Evolutionary conservation across 192 early-diverging fungal genomes (phyloP), one percentile per base, ranked within the genome.

Genomic region (Coemansia sp.): DNA sequence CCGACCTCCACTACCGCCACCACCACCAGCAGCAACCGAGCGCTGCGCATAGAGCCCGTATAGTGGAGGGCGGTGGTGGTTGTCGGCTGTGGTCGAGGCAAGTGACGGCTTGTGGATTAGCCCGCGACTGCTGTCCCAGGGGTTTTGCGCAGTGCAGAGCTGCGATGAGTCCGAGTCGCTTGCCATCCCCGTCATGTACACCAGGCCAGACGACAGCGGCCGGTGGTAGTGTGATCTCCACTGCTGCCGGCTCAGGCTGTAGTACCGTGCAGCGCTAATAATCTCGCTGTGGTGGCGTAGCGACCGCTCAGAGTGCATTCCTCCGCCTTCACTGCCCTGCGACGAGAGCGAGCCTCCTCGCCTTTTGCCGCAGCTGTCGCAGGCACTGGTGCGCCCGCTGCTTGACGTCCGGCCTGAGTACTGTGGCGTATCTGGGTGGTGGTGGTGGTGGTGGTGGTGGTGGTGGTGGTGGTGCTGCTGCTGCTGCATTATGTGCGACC

Each of bases 21-120:
- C n/a, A 17, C 32, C 6, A 32, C 17, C 17, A 29, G n/a, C 17
- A 10, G 40, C 57, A 0, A 63, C 53, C 1, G 62, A 34, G 24
- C 40, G 36, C 53, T 63, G 62, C 1, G 62, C 62, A 22, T 63
- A 63, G 34, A 63, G 35, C 14, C 62, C 62, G 19, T 63, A 63
- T 12, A 56, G 40, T 1, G 62, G 62, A 21, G n/a, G n/a, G n/a
- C n/a, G n/a, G n/a, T n/a, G n/a, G n/a, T n/a, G n/a, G n/a, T n/a
- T n/a, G n/a, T n/a, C n/a, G n/a, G 62, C 53, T 5, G 48, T 41
- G 0, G 62, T 54, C 9, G 62, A 56, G 5, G 33, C 35, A 27
- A 14, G 44, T 19, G 62, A 64, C 4, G 17, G 41, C 34, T 64
- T 48, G 53, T 44, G 67, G 46, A 63, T 33, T 9, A 42, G 54